Conservation (phyloP, 148 eudicot genomes). For the Oxyria digyna region DNA sequence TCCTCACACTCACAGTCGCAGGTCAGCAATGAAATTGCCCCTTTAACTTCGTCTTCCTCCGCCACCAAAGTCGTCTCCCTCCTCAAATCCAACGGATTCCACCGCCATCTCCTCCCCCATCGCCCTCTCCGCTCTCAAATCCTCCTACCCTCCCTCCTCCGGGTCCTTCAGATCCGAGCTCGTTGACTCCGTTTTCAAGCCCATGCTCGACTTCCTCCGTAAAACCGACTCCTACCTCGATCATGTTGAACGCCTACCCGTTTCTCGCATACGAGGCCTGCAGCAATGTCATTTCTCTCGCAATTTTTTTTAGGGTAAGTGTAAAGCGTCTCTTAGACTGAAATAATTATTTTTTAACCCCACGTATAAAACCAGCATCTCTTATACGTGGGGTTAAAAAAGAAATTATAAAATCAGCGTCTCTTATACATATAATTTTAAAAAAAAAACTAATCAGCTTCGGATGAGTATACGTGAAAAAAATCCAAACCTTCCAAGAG, state of each 20-base stretch:
- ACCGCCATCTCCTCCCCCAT: conserved; percentile 73
- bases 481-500: no score
- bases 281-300: conserved; percentile 57
- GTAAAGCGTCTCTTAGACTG: no score
- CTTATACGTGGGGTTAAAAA: no score
- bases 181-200: conserved; percentile 42
- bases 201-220: conserved; percentile 55
- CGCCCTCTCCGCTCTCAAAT: conserved; percentile 48
- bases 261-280: conserved; percentile 78
- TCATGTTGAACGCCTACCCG: conserved; percentile 91
- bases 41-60: no score
- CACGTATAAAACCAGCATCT: no score
- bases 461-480: no score
- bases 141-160: conserved; percentile 76
- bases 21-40: no score
- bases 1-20: conserved; percentile 16
- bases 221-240: conserved; percentile 40
- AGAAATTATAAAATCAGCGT: no score
- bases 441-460: no score
- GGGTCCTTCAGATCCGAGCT: conserved; percentile 58
- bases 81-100: conserved; percentile 38
- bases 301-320: no score
- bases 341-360: no score
- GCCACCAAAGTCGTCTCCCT: conserved; percentile 48
- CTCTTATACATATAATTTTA: no score